Base-by-base conservation (phyloP, 2,329 filamentous ascomycete species). In the Xylaria sp. region DNA sequence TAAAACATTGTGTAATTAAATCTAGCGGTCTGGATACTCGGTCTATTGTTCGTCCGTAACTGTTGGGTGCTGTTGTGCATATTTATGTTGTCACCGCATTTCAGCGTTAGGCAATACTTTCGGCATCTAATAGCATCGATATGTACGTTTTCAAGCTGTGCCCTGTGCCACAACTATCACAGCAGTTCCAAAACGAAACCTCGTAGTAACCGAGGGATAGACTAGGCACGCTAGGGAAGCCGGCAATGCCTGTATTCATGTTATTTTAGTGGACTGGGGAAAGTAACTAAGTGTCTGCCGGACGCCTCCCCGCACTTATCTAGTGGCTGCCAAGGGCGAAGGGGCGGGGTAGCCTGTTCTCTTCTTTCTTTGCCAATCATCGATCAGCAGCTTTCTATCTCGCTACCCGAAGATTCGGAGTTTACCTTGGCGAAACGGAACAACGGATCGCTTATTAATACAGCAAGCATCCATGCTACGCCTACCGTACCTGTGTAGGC, bases 381-480 rank as follows among this genome's bases (percentile, higher is more conserved):
- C 7, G 45, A 27, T 11, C 13, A 54, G 45, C 22, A 22, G 25
- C 36, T 10, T 36, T 36, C 13, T 13, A 38, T 56, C 50, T 54
- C 55, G 65, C 65, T 60, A 36, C 42, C 60, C 64, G 64, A 63
- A 60, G 15, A 29, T 45, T 66, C 53, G 64, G 60, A 42, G 49
- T 59, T 63, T 60, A 44, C 50, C 25, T 64, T 20, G 11, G 36
- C 54, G 54, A 47, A 27, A 29, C 49, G 42, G 44, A 33, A 49
- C 29, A 27, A 22, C 42, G 27, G 44, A 54, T 55, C 17, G 17
- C 20, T 42, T 42, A 38, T 61, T 25, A 17, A 38, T 39, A 38
- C 45, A 36, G 54, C 20, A 33, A n/a, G 49, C 10, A 49, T 15
- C 53, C 53, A 25, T 29, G 63, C n/a, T 44, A 17, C n/a, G 7